Percentiles rank a stretch among this genome's conserved stretches.
Evolutionary conservation across 805 yeast genomes (phyloP).

Genomic region (Metschnikowia colocasiae): DNA sequence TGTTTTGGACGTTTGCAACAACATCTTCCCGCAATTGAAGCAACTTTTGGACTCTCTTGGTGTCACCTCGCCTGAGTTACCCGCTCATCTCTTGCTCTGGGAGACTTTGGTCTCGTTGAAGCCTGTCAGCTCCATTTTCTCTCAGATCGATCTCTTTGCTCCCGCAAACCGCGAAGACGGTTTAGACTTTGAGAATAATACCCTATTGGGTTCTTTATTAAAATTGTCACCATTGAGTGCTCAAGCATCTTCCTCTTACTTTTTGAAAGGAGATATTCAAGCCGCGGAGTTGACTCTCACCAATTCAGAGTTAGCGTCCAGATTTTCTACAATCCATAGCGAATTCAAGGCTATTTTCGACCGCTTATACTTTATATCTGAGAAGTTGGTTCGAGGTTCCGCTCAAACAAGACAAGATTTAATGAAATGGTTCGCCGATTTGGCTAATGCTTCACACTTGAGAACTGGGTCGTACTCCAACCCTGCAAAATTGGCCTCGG

Average conservation of each 20-base stretch:
- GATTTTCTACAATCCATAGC: conserved; percentile 40
- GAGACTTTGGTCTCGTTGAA: conserved; percentile 59
- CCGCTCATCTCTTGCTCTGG: conserved; percentile 50
- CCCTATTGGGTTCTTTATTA: conserved; percentile 75
- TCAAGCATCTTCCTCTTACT: conserved; percentile 45
- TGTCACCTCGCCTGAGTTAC: conserved; percentile 49
- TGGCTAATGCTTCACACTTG: conserved; percentile 79
- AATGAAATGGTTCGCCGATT: conserved; percentile 63
- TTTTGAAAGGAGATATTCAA: conserved; percentile 25
- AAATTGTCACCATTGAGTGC: conserved; percentile 69
- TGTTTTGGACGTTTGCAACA: conserved; percentile 54
- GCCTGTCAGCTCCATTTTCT: conserved; percentile 55
- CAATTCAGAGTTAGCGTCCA: conserved; percentile 50
- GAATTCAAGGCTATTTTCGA: conserved; percentile 60
- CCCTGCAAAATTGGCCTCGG: conserved; percentile 60
- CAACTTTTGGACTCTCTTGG: conserved; percentile 35
- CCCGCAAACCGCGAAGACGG: conserved; percentile 42
- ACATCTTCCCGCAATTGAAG: conserved; percentile 47
- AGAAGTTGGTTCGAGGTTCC: conserved; percentile 74
- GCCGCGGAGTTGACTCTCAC: conserved; percentile 36
- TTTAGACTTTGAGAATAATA: conserved; percentile 51
- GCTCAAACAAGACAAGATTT: conserved; percentile 58
- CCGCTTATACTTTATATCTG: conserved; percentile 64
- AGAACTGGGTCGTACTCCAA: conserved; percentile 84
- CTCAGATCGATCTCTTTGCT: conserved; percentile 55